phyloP scores from a whole-genome alignment of 495 filamentous ascomycete species.

The Hapsidospora chrysogenum region DNA sequence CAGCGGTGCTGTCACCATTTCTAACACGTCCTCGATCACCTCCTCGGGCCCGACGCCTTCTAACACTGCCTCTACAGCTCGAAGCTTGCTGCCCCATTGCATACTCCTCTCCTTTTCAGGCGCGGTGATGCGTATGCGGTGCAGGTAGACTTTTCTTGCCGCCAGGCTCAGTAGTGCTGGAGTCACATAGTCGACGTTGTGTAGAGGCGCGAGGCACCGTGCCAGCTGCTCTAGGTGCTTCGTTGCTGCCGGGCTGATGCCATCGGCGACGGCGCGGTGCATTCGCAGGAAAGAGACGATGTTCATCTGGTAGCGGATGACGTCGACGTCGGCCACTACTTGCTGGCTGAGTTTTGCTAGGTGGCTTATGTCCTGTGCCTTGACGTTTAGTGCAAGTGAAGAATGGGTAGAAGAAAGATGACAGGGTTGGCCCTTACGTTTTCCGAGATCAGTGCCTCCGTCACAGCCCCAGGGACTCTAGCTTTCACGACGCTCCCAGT shows the following conservation, averaged over 20 bases:
- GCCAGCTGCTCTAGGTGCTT: slow-evolving; percentile 53
- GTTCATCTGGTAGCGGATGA: slow-evolving; percentile 69
- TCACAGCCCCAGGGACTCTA: too few species aligned
- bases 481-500: slow-evolving; percentile 16
- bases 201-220: slow-evolving; percentile 62
- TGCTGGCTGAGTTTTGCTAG: slow-evolving; percentile 15
- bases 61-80: slow-evolving; percentile 46
- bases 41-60: slow-evolving; percentile 54
- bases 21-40: slow-evolving; percentile 71
- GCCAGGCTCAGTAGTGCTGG: slow-evolving; percentile 74
- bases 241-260: slow-evolving; percentile 61
- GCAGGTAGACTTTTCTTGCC: slow-evolving; percentile 74
- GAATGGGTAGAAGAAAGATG: neutral
- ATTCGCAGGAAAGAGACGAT: slow-evolving; percentile 70
- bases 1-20: slow-evolving; percentile 50
- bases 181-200: slow-evolving; percentile 65
- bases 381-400: neutral
- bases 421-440: too few species aligned
- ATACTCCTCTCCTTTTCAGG: slow-evolving; percentile 69
- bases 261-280: slow-evolving; percentile 66
- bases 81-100: slow-evolving; percentile 77
- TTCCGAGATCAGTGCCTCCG: too few species aligned
- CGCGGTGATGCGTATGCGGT: slow-evolving; percentile 53
- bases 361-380: slow-evolving; percentile 13
- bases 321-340: slow-evolving; percentile 33